Percentiles rank a stretch among this genome's conserved stretches.
These are phyloP conservation scores for Pseudogymnoascus sp. DNA, from an alignment of 2,329 filamentous ascomycete genomes.

Conservation along the genomic window DNA sequence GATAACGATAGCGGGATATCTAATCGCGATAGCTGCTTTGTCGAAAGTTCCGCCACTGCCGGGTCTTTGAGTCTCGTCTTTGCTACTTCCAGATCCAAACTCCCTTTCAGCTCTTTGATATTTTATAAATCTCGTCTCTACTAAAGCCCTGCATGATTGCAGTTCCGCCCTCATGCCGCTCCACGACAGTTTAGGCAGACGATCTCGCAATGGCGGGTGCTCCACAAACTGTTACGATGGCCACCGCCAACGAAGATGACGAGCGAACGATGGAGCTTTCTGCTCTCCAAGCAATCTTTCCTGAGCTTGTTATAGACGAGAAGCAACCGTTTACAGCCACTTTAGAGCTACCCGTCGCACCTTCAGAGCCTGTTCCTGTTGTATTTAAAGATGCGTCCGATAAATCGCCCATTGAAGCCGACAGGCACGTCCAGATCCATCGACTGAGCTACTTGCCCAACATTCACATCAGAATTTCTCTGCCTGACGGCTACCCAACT, in stretches of 20 bases:
- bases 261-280: slow-evolving; percentile 50
- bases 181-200: background rate
- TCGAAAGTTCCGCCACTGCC: background rate
- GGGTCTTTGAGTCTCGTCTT: background rate
- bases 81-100: background rate
- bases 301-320: slow-evolving; percentile 46
- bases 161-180: background rate
- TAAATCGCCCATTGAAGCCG: slow-evolving; percentile 19
- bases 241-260: slow-evolving; percentile 51
- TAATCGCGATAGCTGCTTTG: background rate
- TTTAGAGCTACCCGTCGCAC: slow-evolving; percentile 51
- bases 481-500: slow-evolving; percentile 52
- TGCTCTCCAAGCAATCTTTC: slow-evolving; percentile 55
- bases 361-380: slow-evolving; percentile 41
- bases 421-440: slow-evolving; percentile 37
- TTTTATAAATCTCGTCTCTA: background rate
- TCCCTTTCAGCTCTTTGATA: background rate
- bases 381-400: background rate
- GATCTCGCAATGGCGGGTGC: background rate
- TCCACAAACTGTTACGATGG: background rate
- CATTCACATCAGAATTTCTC: slow-evolving; percentile 42
- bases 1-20: slow-evolving; percentile 3
- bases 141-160: slow-evolving; percentile 1
- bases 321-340: slow-evolving; percentile 36
- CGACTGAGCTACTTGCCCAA: slow-evolving; percentile 43